These are phyloP conservation scores for Ceratobasidium sp. DNA, from an alignment of 1,284 basidiomycete genomes.

Conservation along the genomic window DNA sequence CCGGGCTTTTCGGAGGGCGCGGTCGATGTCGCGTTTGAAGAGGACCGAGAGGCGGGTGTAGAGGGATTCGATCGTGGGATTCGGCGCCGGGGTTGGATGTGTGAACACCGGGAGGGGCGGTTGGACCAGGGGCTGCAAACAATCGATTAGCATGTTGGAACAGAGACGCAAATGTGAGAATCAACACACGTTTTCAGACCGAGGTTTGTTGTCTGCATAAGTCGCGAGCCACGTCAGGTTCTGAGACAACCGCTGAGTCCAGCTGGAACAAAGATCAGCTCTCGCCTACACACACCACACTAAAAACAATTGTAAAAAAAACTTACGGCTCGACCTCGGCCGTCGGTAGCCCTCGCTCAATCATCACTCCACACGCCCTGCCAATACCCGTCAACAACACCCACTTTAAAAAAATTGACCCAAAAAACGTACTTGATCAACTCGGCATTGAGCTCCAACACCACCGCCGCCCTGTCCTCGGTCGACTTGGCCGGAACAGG, in stretches of 20 bases:
- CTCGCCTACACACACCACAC: not conserved
- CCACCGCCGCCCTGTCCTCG: conserved; percentile 31
- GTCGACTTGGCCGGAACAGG: conserved; percentile 12
- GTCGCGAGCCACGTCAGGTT: conserved; percentile 44
- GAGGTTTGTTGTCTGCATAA: conserved; percentile 42
- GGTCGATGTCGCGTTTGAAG: conserved; percentile 36
- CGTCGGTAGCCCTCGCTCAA: conserved; percentile 28
- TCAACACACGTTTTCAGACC: conserved; percentile 36
- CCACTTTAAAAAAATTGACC: not conserved
- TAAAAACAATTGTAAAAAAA: not conserved
- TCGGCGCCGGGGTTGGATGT: conserved; percentile 34
- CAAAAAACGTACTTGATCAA: conserved; percentile 41
- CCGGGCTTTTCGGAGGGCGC: conserved; percentile 32
- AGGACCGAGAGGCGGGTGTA: conserved; percentile 31
- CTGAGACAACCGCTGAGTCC: conserved; percentile 39
- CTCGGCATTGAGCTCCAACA: conserved; percentile 42
- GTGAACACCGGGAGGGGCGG: conserved; percentile 36
- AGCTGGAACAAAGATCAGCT: conserved; percentile 14
- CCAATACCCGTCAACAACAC: conserved; percentile 9
- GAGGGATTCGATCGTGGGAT: conserved; percentile 41
- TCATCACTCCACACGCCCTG: conserved; percentile 36
- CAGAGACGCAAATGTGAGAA: not conserved
- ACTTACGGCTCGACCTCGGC: conserved; percentile 40
- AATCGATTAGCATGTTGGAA: not conserved
- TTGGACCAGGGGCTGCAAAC: conserved; percentile 5